A percentile compares a stretch with the other conserved stretches of the same genome.
phyloP scores from a whole-genome alignment of 2,329 filamentous ascomycete species.

The Laburnicola sp. region DNA sequence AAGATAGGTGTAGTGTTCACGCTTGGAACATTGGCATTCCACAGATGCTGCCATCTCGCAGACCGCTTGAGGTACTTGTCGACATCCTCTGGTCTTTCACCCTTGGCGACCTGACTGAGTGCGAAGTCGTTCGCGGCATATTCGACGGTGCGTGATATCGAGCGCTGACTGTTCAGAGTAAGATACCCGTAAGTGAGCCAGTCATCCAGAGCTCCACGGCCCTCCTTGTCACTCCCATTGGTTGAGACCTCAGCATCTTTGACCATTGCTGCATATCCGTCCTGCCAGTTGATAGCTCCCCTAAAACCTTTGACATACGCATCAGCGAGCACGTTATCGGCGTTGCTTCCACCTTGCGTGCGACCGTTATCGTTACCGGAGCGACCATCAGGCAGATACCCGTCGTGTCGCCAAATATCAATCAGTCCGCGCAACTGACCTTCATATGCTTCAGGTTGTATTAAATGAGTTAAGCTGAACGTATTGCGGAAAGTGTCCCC shows the following conservation, averaged over 20 bases:
- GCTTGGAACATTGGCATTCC: slow-evolving; percentile 20
- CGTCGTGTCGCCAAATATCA: slow-evolving; percentile 67
- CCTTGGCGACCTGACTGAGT: slow-evolving; percentile 41
- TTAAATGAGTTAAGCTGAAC: slow-evolving; percentile 60
- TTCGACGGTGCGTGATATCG: slow-evolving; percentile 44
- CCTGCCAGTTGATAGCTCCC: slow-evolving; percentile 62
- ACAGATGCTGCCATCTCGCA: slow-evolving; percentile 25
- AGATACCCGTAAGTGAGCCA: slow-evolving; percentile 68
- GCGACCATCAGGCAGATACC: slow-evolving; percentile 66
- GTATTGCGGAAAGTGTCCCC: slow-evolving; percentile 67
- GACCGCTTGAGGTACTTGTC: slow-evolving; percentile 45
- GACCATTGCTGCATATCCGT: slow-evolving; percentile 56
- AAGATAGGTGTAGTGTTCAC: slow-evolving; percentile 27
- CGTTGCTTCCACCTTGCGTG: slow-evolving; percentile 69
- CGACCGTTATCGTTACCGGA: slow-evolving; percentile 70
- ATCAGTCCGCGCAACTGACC: slow-evolving; percentile 68
- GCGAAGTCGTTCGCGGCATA: slow-evolving; percentile 48
- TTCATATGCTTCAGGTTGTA: slow-evolving; percentile 65
- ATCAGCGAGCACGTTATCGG: slow-evolving; percentile 65
- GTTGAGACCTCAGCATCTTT: slow-evolving; percentile 66
- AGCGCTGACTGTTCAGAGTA: slow-evolving; percentile 32
- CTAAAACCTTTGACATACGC: slow-evolving; percentile 13
- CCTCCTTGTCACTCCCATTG: slow-evolving; percentile 64
- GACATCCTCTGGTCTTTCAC: slow-evolving; percentile 42
- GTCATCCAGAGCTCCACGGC: slow-evolving; percentile 68